Evolutionary conservation across 495 filamentous ascomycete species (phyloP), one percentile per base, ranked within the genome.

Genomic region (Aspergillus sparsus): DNA sequence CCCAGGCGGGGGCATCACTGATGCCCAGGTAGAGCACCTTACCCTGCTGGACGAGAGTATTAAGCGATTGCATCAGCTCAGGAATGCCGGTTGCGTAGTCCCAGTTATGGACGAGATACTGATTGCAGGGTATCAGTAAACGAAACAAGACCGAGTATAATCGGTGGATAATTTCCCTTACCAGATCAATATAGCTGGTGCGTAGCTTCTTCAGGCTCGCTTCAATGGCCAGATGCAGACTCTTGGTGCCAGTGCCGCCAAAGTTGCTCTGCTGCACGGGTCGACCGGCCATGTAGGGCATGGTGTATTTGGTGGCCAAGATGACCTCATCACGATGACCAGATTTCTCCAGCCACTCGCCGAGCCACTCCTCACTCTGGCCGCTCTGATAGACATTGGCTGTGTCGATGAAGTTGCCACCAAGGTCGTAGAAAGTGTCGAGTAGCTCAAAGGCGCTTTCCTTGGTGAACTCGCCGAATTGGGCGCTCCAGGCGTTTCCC

Each of bases 11-110:
- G 0, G 85, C 83, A 62, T 90, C 88, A 45, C 77, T 83, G 63
- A 89, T 74, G 37, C 87, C 88, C 0, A 91, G 80, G 60, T 90
- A 90, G 7, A 90, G 73, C 1, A 90, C 87, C 70, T 90, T 89
- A 35, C 87, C 86, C 37, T 75, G 58, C 1, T 64, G 49, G 36
- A 89, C 82, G 6, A 88, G 69, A 44, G 70, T 65, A 71, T 90
- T 84, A n/a, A 91, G 80, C 1, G 79, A 77, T 33, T 85, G 82
- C 87, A 91, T 91, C 6, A 90, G 61, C 66, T 91, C 87, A 31
- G 83, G 81, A 57, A 90, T 85, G 5, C 78, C 80, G 21, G 82
- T 84, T 0, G 78, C 77, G 64, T 76, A 83, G 64, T 90, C 87
- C 86, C 86, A 91, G 80, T 80, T 85, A 65, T 87, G 86, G 9